A percentile compares a stretch with the other conserved stretches of the same genome.
Conservation (phyloP, 139 green algal genomes). For the Auxenochlorella pyrenoidosa region DNA sequence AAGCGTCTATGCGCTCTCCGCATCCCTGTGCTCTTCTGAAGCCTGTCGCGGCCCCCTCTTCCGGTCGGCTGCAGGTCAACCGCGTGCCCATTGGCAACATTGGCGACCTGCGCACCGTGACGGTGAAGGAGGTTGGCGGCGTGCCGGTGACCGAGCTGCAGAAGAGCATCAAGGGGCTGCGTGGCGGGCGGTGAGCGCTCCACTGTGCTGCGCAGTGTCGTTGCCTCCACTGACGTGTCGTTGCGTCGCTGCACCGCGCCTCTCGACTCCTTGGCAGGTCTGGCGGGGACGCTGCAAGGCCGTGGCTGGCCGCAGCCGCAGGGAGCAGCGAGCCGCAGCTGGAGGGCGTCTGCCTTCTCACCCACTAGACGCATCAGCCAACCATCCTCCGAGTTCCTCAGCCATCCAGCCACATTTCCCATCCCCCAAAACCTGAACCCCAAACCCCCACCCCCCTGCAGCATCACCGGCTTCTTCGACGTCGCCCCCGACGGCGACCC, state of each 20-base stretch:
- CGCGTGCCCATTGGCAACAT: conserved; percentile 53
- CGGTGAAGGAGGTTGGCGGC: conserved; percentile 47
- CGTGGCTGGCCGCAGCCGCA: too few species aligned
- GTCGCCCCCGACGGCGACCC: too few species aligned
- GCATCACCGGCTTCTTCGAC: conserved; percentile 34
- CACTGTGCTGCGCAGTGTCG: neutral
- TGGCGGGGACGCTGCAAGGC: too few species aligned
- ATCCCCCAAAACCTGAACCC: too few species aligned
- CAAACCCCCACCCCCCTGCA: conserved; percentile 5
- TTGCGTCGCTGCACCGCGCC: too few species aligned
- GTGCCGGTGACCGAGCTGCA: conserved; percentile 41
- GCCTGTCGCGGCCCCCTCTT: neutral
- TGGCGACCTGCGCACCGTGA: conserved; percentile 41
- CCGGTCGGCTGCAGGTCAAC: neutral
- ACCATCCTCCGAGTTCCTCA: too few species aligned
- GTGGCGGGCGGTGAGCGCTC: conserved; percentile 1
- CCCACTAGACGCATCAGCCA: too few species aligned
- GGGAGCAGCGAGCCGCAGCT: too few species aligned
- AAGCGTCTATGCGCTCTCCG: neutral
- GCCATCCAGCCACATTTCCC: too few species aligned
- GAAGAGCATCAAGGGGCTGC: conserved; percentile 11
- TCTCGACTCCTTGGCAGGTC: too few species aligned
- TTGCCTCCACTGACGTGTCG: neutral
- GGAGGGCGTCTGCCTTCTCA: too few species aligned
- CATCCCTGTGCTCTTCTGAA: neutral